Percentiles rank a stretch among this genome's conserved stretches.
These are phyloP conservation scores for Angomonas ambiguus DNA, from an alignment of 208 protist species.

Conservation along the genomic window DNA sequence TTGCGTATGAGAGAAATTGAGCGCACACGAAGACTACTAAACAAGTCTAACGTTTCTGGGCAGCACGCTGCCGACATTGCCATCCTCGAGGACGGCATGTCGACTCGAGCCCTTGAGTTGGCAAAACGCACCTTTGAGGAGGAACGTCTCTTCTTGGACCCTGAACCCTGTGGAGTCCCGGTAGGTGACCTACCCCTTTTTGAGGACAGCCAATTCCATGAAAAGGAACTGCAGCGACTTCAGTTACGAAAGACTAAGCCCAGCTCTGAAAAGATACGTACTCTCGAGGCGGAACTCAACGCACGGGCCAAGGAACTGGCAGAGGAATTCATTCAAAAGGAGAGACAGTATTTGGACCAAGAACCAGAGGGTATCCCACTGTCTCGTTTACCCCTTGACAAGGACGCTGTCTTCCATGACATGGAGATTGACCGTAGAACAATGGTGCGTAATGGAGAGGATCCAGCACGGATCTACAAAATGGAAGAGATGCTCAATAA, in stretches of 20 bases:
- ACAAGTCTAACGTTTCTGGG: constrained; percentile 26
- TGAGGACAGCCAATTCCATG: constrained; percentile 49
- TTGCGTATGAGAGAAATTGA: constrained; percentile 58
- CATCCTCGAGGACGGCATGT: constrained; percentile 57
- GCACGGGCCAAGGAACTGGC: constrained; percentile 53
- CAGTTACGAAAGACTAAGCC: constrained; percentile 17
- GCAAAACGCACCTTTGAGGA: constrained; percentile 42
- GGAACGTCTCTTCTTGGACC: constrained; percentile 65
- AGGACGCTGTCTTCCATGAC: constrained; percentile 52
- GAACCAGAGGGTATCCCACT: constrained; percentile 77
- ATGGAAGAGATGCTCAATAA: constrained; percentile 55
- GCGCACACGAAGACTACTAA: constrained; percentile 42
- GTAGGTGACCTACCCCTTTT: constrained; percentile 58
- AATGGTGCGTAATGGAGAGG: constrained; percentile 36
- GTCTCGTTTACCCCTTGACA: constrained; percentile 49
- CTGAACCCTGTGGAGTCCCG: constrained; percentile 61
- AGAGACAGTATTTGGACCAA: constrained; percentile 70
- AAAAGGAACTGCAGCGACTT: constrained; percentile 41
- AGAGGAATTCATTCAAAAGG: constrained; percentile 44
- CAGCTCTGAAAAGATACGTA: constrained; percentile 21
- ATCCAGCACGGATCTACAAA: constrained; percentile 23
- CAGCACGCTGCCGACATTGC: constrained; percentile 27
- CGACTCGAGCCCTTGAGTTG: constrained; percentile 48
- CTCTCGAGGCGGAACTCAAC: constrained; percentile 47
- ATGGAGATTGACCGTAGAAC: constrained; percentile 73